Evolutionary conservation across 139 green algal genomes (phyloP).

Genomic region (Klebsormidium nitens): DNA sequence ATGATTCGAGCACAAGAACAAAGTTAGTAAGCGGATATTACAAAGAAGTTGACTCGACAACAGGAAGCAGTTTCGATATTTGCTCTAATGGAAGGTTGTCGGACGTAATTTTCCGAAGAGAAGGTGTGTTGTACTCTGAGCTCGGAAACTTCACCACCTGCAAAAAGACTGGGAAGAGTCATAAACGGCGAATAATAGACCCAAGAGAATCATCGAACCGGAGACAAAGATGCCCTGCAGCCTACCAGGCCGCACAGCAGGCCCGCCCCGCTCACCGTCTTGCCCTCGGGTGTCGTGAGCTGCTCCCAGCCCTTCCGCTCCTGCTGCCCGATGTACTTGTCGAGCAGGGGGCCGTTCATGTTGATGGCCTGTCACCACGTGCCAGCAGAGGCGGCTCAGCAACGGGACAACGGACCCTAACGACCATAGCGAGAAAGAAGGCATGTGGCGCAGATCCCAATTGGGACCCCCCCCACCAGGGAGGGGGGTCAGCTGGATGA

Average conservation of each 20-base stretch:
- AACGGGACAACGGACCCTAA: too few species aligned
- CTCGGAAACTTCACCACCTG: background rate
- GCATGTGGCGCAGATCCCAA: background rate
- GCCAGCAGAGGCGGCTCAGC: background rate
- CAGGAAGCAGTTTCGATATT: slow-evolving; percentile 10
- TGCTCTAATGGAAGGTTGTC: slow-evolving; percentile 21
- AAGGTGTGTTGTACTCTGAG: background rate
- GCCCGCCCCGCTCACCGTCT: background rate
- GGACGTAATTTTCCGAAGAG: background rate
- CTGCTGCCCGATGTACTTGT: slow-evolving; percentile 10
- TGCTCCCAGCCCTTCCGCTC: slow-evolving; percentile 1
- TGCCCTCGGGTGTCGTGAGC: background rate
- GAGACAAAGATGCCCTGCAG: too few species aligned
- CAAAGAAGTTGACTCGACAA: too few species aligned
- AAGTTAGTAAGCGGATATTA: too few species aligned
- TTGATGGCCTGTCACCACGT: slow-evolving; percentile 18
- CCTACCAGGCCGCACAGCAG: too few species aligned
- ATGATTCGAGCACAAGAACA: too few species aligned
- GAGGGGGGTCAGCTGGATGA: background rate
- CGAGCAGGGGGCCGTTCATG: slow-evolving; percentile 13
- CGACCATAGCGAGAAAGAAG: too few species aligned
- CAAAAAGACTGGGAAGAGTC: background rate
- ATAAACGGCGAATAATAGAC: background rate
- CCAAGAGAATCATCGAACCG: background rate
- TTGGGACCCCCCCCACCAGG: background rate